Percentiles rank a stretch among this genome's conserved stretches.
phyloP scores from a whole-genome alignment of 2,329 filamentous ascomycete species.

The Pyrenophora seminiperda region DNA sequence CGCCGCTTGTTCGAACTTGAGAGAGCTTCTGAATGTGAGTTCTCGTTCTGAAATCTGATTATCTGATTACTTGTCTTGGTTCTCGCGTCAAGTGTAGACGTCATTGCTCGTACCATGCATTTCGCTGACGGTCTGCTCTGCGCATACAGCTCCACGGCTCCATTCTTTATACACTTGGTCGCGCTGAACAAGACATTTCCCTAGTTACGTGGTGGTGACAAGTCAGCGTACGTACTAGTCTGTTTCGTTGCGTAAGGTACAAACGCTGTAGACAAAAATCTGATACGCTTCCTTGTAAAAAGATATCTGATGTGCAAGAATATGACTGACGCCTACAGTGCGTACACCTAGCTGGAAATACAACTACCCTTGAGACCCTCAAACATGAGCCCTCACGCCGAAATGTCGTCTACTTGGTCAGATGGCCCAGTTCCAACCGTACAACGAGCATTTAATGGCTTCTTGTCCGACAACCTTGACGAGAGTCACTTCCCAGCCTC shows the following conservation, averaged over 20 bases:
- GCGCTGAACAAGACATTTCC: neutral
- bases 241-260: neutral
- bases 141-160: neutral
- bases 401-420: slow-evolving; percentile 26
- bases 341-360: too few species aligned
- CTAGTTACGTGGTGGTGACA: slow-evolving; percentile 9
- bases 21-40: slow-evolving; percentile 2
- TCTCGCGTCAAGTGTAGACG: slow-evolving; percentile 26
- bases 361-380: neutral
- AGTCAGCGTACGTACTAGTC: slow-evolving; percentile 6
- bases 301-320: too few species aligned
- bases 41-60: neutral
- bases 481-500: slow-evolving; percentile 34
- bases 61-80: neutral
- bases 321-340: too few species aligned
- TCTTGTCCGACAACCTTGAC: slow-evolving; percentile 32
- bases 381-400: slow-evolving; percentile 46
- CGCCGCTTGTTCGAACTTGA: neutral
- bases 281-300: too few species aligned
- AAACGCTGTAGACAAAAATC: neutral
- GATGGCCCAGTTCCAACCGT: slow-evolving; percentile 26
- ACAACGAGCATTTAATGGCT: slow-evolving; percentile 39
- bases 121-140: slow-evolving; percentile 9
- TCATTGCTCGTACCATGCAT: slow-evolving; percentile 22
- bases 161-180: neutral